Base-by-base conservation (phyloP, 306 rosid species). In the Inga leiocalycina region DNA sequence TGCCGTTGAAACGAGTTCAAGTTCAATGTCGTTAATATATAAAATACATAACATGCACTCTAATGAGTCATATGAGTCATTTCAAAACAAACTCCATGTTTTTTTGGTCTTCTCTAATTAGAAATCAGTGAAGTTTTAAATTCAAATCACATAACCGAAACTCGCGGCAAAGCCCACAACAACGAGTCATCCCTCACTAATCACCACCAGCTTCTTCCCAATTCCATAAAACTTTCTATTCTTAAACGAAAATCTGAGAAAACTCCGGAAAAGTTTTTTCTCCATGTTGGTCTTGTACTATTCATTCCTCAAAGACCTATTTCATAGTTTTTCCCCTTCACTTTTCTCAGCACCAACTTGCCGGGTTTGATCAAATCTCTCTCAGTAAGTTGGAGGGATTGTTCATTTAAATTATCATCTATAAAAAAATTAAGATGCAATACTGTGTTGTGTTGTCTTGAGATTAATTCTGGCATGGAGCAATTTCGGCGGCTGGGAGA, bases 401-500 rank as follows among this genome's bases (percentile, higher is more conserved):
- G 65, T 62, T 24, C 15, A 9, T 61, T 3, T 24, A 22, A 61
- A 24, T 61, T 24, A 11, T 61, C 67, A 61, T 61, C 16, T 1
- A 10, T 57, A 22, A 57, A 56, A 56, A 39, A 49, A 13, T 4
- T 14, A 46, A 46, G 16, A 46, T 12, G 3, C 54, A 2, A 1
- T 49, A 5, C 5, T 14, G 19, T 3, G 54, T 49, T 49, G 51
- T 39, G 43, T 39, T 39, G 43, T 39, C 43, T 39, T 39, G 6
- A 49, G 54, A 57, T 80, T 62, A 84, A 52, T 72, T 45, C 37
- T 65, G 61, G n/a, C 22, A 96, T 94, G 98, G 97, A 94, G 76
- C 97, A 91, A 86, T 92, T 94, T 78, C 90, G 95, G 62, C 94
- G 87, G 71, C 72, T 94, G 35, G 99, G 95, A 35, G 97, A 94